These are phyloP conservation scores for Colletotrichum sp. DNA, from an alignment of 2,329 filamentous ascomycete genomes.

Conservation along the genomic window DNA sequence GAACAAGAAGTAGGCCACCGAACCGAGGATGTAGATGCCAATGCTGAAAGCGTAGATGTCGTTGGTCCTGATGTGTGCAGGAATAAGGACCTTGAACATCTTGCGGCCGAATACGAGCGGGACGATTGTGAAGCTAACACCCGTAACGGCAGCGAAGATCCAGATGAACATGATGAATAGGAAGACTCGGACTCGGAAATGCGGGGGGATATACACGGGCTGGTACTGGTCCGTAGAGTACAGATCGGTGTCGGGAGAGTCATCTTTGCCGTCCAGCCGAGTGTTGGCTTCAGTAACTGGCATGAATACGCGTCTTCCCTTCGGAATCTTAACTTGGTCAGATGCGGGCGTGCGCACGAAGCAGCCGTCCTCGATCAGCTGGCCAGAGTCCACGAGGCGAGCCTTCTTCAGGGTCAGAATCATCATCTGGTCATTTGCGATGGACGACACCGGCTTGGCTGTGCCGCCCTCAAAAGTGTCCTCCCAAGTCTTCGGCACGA, in stretches of 20 bases:
- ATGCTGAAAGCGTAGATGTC: constrained; percentile 97
- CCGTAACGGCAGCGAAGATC: constrained; percentile 89
- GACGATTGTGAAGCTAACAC: constrained; percentile 83
- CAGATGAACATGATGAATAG: constrained; percentile 90
- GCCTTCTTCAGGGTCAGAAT: constrained; percentile 44
- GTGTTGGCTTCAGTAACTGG: constrained; percentile 73
- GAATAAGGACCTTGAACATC: constrained; percentile 76
- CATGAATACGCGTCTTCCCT: constrained; percentile 81
- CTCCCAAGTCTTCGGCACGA: constrained; percentile 62
- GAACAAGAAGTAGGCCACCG: constrained; percentile 64
- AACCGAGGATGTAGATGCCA: constrained; percentile 82
- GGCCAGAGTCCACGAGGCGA: constrained; percentile 49
- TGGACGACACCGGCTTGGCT: constrained; percentile 42
- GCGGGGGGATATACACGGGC: constrained; percentile 81
- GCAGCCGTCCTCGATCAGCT: constrained; percentile 72
- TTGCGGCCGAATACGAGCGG: constrained; percentile 85
- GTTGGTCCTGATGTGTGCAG: constrained; percentile 77
- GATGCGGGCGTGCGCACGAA: constrained; percentile 94
- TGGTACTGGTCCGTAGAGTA: constrained; percentile 68
- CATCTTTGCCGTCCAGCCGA: constrained; percentile 66
- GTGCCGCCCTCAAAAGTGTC: constrained; percentile 56
- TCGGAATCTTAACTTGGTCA: constrained; percentile 93
- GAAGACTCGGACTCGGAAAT: constrained; percentile 80
- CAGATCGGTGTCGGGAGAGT: constrained; percentile 54
- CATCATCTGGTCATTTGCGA: constrained; percentile 40